Evolutionary conservation across 2,329 filamentous ascomycete genomes (phyloP).

Genomic region (Corinectria fuckeliana): DNA sequence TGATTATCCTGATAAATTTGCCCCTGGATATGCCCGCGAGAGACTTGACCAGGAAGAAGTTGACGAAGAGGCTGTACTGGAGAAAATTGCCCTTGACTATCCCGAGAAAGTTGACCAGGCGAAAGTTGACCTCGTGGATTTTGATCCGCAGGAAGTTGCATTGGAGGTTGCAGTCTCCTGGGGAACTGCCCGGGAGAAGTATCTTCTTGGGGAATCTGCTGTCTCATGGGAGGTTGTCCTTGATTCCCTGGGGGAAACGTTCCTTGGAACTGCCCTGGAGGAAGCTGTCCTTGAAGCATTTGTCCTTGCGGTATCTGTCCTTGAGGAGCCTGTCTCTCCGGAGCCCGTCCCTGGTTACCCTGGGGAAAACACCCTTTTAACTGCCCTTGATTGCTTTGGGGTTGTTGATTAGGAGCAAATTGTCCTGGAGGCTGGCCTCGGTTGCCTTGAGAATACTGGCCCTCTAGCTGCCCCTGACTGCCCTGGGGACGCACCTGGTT

Average conservation of each 20-base stretch:
- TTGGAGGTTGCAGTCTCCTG: background rate
- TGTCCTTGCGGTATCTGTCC: background rate
- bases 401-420: too few relatives aligned
- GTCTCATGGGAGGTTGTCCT: background rate
- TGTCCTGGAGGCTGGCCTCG: background rate
- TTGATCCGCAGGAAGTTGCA: background rate
- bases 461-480: background rate
- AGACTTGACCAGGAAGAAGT: slow-evolving; percentile 3
- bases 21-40: slow-evolving; percentile 1
- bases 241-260: background rate
- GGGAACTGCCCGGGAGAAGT: background rate
- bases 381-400: background rate
- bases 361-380: background rate
- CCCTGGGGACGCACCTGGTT: background rate
- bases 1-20: too few relatives aligned
- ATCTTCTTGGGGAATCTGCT: background rate
- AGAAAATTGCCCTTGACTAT: background rate
- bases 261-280: background rate
- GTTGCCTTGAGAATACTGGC: background rate
- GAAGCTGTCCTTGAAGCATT: background rate
- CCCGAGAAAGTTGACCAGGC: background rate
- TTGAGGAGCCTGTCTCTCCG: background rate
- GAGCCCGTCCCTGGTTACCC: background rate
- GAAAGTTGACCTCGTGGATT: background rate
- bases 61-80: background rate